These are phyloP conservation scores for Codiaeum variegatum DNA, from an alignment of 441 rosid genomes.

Conservation along the genomic window DNA sequence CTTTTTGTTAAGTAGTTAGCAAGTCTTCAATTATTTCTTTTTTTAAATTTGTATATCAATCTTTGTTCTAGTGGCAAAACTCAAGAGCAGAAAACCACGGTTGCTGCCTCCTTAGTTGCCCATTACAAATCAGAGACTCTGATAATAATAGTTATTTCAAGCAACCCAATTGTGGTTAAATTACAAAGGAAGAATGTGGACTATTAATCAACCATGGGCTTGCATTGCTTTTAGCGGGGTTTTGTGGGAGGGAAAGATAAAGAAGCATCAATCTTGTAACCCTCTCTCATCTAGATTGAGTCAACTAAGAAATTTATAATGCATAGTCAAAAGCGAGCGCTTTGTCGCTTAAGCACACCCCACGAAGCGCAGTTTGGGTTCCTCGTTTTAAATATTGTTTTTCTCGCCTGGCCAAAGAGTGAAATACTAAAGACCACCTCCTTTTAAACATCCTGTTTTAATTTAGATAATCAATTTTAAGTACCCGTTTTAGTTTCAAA, in stretches of 20 bases:
- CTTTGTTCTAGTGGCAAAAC: not conserved
- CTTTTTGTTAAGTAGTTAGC: too few species aligned
- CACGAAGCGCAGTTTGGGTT: too few species aligned
- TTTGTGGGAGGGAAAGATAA: too few species aligned
- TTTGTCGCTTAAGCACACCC: too few species aligned
- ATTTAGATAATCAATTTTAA: too few species aligned
- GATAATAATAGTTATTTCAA: not conserved
- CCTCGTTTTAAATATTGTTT: too few species aligned
- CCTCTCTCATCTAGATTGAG: not conserved
- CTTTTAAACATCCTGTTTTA: too few species aligned
- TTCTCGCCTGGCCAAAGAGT: too few species aligned
- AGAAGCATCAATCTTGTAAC: not conserved
- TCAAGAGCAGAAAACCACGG: not conserved
- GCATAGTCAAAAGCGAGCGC: too few species aligned
- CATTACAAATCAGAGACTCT: not conserved
- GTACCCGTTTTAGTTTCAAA: too few species aligned
- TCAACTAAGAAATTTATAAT: not conserved
- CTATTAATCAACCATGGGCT: not conserved
- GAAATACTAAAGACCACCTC: too few species aligned
- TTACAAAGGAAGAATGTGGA: not conserved
- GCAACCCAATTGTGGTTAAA: not conserved
- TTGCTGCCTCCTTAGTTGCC: not conserved
- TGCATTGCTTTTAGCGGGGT: not conserved
- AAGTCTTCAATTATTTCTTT: too few species aligned
- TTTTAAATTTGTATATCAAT: not conserved